Evolutionary conservation across 1,284 basidiomycete species (phyloP).

Genomic region (Cryptococcus floricola): DNA sequence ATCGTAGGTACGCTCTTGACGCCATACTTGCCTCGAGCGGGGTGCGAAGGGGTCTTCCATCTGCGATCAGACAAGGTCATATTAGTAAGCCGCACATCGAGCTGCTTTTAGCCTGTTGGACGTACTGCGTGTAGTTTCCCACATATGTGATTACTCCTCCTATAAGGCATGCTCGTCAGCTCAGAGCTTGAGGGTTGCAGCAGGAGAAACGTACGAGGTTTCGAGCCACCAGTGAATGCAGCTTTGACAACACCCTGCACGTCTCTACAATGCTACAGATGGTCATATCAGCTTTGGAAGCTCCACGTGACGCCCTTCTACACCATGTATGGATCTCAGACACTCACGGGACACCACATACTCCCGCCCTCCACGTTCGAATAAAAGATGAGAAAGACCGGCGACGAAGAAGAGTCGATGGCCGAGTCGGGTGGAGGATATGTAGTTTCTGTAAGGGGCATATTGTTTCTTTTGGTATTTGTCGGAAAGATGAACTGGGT

Average conservation of each 20-base stretch:
- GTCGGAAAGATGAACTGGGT: too few relatives aligned
- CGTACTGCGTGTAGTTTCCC: conserved; percentile 14
- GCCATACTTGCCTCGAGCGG: conserved; percentile 12
- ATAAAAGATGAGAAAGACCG: conserved; percentile 14
- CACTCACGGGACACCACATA: conserved; percentile 16
- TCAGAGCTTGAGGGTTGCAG: background rate
- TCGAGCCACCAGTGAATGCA: conserved; percentile 10
- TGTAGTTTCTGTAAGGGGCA: conserved; percentile 7
- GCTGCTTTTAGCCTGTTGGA: background rate
- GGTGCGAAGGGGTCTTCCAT: conserved; percentile 18
- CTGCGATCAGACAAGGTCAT: conserved; percentile 1
- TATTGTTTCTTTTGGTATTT: background rate
- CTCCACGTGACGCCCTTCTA: background rate
- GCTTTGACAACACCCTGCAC: conserved; percentile 15
- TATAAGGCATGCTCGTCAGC: background rate
- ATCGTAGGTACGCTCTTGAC: conserved; percentile 17
- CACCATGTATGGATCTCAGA: background rate
- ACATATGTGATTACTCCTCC: conserved; percentile 16
- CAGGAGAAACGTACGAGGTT: conserved; percentile 11
- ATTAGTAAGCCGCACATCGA: background rate
- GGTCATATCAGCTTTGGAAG: background rate
- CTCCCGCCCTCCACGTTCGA: conserved; percentile 6
- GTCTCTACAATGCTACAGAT: conserved; percentile 16
- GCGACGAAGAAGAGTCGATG: conserved; percentile 1
- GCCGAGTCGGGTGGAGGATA: conserved; percentile 13